Base-by-base conservation (phyloP, 208 protist species). In the Leptomonas pyrrhocoris region DNA sequence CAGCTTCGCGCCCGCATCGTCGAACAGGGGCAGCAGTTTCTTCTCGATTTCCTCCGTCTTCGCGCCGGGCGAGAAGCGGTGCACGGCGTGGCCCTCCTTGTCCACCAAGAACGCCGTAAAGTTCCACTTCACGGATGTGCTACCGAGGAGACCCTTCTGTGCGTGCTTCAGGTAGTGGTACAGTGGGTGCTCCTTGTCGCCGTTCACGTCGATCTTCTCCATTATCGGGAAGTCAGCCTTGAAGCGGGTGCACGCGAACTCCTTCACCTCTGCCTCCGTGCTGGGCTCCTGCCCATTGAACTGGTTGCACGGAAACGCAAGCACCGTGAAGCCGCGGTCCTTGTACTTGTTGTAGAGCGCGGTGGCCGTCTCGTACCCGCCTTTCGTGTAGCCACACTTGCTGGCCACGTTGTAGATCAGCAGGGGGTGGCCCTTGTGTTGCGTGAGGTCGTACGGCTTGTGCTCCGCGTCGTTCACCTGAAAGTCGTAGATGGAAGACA, bases 371-470 rank as follows among this genome's bases (percentile, higher is more conserved):
- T 93, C 80, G 69, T 97, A 97, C 28, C 88, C 88, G 31, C 79
- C 70, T 59, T 95, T 81, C n/a, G 95, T 90, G 79, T 89, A 97
- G 49, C 92, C 93, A 63, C 95, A 98, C 68, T 93, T 85, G 67
- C 84, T 95, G 28, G 95, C 95, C 27, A 98, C 94, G 64, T 98
- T 98, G 75, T 92, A 92, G 62, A 98, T 94, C 36, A 98, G 74
- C 42, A 98, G 77, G 15, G 92, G 90, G 66, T 95, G 81, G 21
- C 92, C 93, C 75, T 86, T 93, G 82, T 94, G 92, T 78, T 96
- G 89, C 3, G 42, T 8, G 61, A 96, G 83, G 76, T 96, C 77
- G 56, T 95, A 95, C 28, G 77, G 83, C 74, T 95, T 72, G 54
- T 86, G 80, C 51, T 91, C 73, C 16, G 61, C 74, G 28, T 70